These are phyloP conservation scores for Cardamine chenopodiifolia DNA, from an alignment of 345 rosid genomes.

Conservation along the genomic window DNA sequence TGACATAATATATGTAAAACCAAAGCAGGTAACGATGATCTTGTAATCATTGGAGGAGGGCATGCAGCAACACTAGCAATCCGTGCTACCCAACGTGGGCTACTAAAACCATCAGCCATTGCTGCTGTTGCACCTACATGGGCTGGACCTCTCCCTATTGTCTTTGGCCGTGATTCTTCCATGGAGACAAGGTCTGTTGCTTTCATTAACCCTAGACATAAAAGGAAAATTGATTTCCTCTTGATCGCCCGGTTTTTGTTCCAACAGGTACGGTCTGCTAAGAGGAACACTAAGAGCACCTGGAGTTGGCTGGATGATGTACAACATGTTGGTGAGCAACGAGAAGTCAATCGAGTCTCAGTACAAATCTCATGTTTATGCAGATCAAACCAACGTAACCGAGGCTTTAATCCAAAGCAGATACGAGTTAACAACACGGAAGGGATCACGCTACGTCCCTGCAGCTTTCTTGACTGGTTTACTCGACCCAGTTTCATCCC, in stretches of 20 bases:
- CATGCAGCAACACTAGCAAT: slow-evolving; percentile 78
- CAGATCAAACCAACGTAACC: slow-evolving; percentile 79
- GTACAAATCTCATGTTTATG: slow-evolving; percentile 86
- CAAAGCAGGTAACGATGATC: slow-evolving; percentile 58
- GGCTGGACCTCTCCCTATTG: slow-evolving; percentile 94
- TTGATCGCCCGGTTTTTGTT: not conserved
- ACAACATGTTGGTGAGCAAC: slow-evolving; percentile 91
- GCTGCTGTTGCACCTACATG: slow-evolving; percentile 94
- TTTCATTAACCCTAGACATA: not conserved
- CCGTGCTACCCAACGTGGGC: slow-evolving; percentile 71
- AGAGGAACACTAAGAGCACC: slow-evolving; percentile 86
- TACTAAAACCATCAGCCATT: slow-evolving; percentile 79
- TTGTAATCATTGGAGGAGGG: slow-evolving; percentile 82
- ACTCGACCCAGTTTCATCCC: slow-evolving; percentile 74
- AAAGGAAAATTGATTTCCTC: not conserved
- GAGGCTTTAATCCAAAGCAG: slow-evolving; percentile 63
- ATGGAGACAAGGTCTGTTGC: slow-evolving; percentile 75
- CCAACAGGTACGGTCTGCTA: slow-evolving; percentile 69
- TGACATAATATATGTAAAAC: slow-evolving; percentile 22
- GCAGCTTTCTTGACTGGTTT: slow-evolving; percentile 93
- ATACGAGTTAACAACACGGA: slow-evolving; percentile 63
- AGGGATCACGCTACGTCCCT: slow-evolving; percentile 86
- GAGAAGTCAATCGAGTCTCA: slow-evolving; percentile 85
- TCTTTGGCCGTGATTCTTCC: slow-evolving; percentile 84
- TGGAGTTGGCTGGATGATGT: slow-evolving; percentile 89